These are phyloP conservation scores for Spathaspora boniae DNA, from an alignment of 805 yeast species.

Conservation along the genomic window DNA sequence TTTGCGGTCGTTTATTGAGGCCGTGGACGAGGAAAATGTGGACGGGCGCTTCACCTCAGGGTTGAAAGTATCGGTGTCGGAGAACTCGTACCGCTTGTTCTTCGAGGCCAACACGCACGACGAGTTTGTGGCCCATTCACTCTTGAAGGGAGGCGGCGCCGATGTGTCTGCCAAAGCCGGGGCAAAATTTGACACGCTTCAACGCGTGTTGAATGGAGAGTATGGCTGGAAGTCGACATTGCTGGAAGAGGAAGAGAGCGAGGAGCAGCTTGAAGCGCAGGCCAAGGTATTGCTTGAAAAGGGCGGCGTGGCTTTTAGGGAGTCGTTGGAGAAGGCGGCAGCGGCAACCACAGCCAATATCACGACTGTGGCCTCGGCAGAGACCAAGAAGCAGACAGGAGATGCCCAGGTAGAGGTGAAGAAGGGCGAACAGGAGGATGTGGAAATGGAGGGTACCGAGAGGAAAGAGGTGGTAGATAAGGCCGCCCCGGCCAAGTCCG, in stretches of 20 bases:
- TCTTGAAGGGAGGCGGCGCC: conserved; percentile 39
- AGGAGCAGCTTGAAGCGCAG: conserved; percentile 25
- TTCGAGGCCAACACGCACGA: conserved; percentile 80
- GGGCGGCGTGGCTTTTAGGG: conserved; percentile 35
- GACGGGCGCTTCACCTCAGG: conserved; percentile 68
- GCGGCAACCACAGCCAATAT: conserved; percentile 9
- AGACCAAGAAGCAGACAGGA: conserved; percentile 11
- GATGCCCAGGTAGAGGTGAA: conserved; percentile 9
- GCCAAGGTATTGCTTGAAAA: conserved; percentile 32
- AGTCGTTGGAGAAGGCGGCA: conserved; percentile 9
- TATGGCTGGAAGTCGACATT: conserved; percentile 53
- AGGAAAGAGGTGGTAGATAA: neutral
- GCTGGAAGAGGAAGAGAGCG: conserved; percentile 34
- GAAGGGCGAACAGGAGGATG: conserved; percentile 12
- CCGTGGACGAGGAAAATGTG: conserved; percentile 51
- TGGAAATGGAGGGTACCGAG: conserved; percentile 8
- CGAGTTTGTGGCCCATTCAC: conserved; percentile 63
- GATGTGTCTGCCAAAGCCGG: conserved; percentile 17
- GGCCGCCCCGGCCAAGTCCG: conserved; percentile 3
- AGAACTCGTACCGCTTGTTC: conserved; percentile 72
- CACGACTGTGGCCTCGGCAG: conserved; percentile 7
- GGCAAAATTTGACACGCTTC: conserved; percentile 32
- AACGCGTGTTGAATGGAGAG: conserved; percentile 45
- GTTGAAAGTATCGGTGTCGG: conserved; percentile 73
- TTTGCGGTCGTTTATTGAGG: conserved; percentile 54